Evolutionary conservation across 768 basidiomycete genomes (phyloP).

Genomic region (Suillus subaureus): DNA sequence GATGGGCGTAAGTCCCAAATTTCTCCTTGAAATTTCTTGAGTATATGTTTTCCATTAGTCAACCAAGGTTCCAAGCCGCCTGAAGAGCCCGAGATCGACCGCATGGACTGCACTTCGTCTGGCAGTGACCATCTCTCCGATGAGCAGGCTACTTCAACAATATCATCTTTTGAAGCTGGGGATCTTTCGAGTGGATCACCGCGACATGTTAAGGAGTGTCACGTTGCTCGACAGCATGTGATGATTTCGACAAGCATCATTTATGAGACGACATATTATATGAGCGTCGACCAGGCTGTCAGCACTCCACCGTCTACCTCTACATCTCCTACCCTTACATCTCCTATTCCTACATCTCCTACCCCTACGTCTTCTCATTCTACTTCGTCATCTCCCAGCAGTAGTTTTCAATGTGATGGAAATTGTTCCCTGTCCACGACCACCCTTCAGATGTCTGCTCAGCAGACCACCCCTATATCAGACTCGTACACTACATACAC

Average conservation of each 20-base stretch:
- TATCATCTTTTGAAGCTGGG: neutral
- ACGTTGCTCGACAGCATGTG: neutral
- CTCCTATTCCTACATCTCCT: neutral
- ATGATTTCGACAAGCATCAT: neutral
- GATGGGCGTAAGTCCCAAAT: neutral
- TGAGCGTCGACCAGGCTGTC: neutral
- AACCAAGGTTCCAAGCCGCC: neutral
- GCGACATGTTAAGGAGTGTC: neutral
- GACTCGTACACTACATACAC: too few relatives aligned
- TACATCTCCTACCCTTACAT: neutral
- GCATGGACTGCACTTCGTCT: neutral
- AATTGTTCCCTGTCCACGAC: neutral
- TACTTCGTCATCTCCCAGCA: neutral
- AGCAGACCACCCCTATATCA: neutral
- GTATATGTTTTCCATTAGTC: neutral
- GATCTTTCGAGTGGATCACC: neutral
- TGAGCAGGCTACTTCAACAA: neutral
- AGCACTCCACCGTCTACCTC: neutral
- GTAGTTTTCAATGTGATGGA: neutral
- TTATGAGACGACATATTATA: neutral
- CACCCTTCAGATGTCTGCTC: neutral
- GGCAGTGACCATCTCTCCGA: neutral
- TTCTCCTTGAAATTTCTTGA: neutral
- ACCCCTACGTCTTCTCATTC: neutral
- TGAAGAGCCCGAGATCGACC: neutral